Percentiles rank a stretch among this genome's conserved stretches.
phyloP scores from a whole-genome alignment of 2,329 filamentous ascomycete genomes.

The Fusarium tanahbumbuense region DNA sequence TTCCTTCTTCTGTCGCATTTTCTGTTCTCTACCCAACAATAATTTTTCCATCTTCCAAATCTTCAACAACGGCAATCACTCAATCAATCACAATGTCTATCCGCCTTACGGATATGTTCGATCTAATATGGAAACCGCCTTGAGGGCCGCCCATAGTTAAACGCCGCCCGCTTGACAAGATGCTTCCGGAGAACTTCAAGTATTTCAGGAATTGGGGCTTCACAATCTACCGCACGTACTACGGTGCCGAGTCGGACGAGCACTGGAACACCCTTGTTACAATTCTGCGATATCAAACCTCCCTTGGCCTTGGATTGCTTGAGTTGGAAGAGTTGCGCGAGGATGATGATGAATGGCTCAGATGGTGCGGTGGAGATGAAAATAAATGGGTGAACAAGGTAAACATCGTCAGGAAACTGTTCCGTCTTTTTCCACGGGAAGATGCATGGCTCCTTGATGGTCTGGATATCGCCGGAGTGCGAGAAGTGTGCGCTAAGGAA shows the following conservation, averaged over 20 bases:
- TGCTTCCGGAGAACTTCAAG: conserved; percentile 10
- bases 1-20: too few relatives aligned
- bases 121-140: background rate
- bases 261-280: conserved; percentile 13
- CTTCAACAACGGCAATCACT: too few relatives aligned
- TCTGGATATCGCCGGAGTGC: background rate
- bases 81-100: too few relatives aligned
- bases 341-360: background rate
- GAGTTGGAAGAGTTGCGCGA: background rate
- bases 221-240: conserved; percentile 17
- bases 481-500: background rate
- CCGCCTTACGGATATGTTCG: background rate
- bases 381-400: background rate
- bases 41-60: too few relatives aligned
- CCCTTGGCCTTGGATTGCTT: conserved; percentile 1
- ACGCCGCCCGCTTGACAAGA: background rate
- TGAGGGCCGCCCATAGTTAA: background rate
- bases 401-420: background rate
- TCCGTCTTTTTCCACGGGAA: background rate
- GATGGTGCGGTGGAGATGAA: background rate
- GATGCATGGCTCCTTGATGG: background rate
- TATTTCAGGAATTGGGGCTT: conserved; percentile 26
- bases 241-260: conserved; percentile 5
- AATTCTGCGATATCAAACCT: conserved; percentile 4
- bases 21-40: too few relatives aligned